Evolutionary conservation across 2,329 filamentous ascomycete species (phyloP).

Genomic region (Grosmannia penicillata): DNA sequence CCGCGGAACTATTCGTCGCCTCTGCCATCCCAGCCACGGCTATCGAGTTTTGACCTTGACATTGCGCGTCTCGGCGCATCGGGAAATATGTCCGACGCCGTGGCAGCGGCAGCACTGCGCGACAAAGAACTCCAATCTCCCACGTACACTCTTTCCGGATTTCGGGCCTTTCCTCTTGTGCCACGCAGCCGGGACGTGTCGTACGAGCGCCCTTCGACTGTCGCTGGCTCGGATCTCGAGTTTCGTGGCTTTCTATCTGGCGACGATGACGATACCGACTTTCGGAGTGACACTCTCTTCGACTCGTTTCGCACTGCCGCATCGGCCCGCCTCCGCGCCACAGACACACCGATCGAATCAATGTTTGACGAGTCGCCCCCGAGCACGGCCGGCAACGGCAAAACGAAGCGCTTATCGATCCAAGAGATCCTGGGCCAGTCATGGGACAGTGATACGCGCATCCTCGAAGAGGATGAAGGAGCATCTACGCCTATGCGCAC

Average conservation of each 20-base stretch:
- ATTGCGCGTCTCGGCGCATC: slow-evolving; percentile 27
- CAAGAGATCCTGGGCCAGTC: slow-evolving; percentile 42
- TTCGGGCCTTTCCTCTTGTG: slow-evolving; percentile 17
- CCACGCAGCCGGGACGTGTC: slow-evolving; percentile 24
- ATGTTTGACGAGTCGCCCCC: slow-evolving; percentile 71
- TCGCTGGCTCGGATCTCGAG: slow-evolving; percentile 55
- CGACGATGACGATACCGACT: slow-evolving; percentile 66
- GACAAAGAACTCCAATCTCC: no score
- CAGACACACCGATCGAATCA: slow-evolving; percentile 59
- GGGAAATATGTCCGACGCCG: slow-evolving; percentile 19
- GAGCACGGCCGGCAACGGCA: slow-evolving; percentile 36
- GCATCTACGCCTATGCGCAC: slow-evolving; percentile 33
- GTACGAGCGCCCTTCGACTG: slow-evolving; percentile 44
- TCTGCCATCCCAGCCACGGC: slow-evolving; percentile 35
- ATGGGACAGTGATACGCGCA: slow-evolving; percentile 40
- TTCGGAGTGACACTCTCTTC: slow-evolving; percentile 62
- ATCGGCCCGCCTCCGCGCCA: slow-evolving; percentile 49
- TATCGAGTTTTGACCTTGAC: slow-evolving; percentile 41
- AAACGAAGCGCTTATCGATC: slow-evolving; percentile 40
- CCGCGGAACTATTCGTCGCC: slow-evolving; percentile 39
- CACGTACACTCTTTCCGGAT: no score
- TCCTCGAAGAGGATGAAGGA: slow-evolving; percentile 49
- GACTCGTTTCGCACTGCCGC: slow-evolving; percentile 61
- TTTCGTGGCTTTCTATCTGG: slow-evolving; percentile 41
- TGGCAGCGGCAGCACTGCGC: no score